Evolutionary conservation across 306 rosid genomes (phyloP).

Genomic region (Lathyrus aphaca): DNA sequence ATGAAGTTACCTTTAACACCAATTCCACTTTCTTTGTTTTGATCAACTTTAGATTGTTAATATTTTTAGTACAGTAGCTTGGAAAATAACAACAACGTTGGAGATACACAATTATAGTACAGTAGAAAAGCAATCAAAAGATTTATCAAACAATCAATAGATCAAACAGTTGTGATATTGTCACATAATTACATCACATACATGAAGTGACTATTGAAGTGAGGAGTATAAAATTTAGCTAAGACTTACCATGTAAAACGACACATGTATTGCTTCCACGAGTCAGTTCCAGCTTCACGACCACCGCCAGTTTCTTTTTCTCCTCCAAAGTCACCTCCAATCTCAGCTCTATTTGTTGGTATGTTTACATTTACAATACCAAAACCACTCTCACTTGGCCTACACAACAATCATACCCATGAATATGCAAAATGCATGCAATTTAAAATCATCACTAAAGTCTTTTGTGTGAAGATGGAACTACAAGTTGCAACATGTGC

Average conservation of each 20-base stretch:
- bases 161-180: too few species aligned
- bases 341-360: constrained; percentile 97
- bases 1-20: constrained; percentile 31
- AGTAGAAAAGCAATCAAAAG: too few species aligned
- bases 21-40: constrained; percentile 24
- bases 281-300: constrained; percentile 99
- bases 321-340: constrained; percentile 98
- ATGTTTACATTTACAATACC: constrained; percentile 95
- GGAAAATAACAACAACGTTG: too few species aligned
- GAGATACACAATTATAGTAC: too few species aligned
- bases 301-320: constrained; percentile 99
- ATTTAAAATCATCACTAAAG: constrained; percentile 33
- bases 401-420: constrained; percentile 46
- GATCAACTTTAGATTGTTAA: neutral
- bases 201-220: too few species aligned
- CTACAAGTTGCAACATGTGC: too few species aligned
- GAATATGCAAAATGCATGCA: constrained; percentile 13
- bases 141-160: too few species aligned
- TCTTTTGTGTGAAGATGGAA: constrained; percentile 80
- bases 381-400: constrained; percentile 93
- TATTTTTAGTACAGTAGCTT: too few species aligned
- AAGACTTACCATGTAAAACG: too few species aligned
- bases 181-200: too few species aligned
- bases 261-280: too few species aligned
- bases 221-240: too few species aligned